phyloP scores from a whole-genome alignment of 805 yeast genomes.

The Isabelozyma pseudorhagii region DNA sequence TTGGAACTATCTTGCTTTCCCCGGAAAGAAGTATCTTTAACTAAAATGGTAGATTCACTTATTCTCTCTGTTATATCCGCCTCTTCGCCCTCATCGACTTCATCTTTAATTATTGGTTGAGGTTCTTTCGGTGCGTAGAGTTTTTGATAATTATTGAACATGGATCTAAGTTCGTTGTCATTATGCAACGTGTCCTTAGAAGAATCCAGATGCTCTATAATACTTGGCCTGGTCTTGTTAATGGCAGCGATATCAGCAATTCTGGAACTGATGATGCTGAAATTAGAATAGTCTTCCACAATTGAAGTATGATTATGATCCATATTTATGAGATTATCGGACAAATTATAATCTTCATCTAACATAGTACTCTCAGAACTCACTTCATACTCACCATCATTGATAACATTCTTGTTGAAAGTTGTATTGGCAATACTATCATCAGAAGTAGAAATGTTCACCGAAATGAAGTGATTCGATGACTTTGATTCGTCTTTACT shows the following conservation, averaged over 20 bases:
- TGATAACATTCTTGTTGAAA: conserved; percentile 19
- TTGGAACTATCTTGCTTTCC: conserved; percentile 4
- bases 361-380: conserved; percentile 16
- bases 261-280: conserved; percentile 24
- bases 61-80: not conserved
- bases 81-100: not conserved
- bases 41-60: conserved; percentile 1
- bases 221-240: conserved; percentile 20
- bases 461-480: conserved; percentile 14
- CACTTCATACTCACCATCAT: conserved; percentile 13
- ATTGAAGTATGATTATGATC: conserved; percentile 1
- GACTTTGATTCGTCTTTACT: not conserved
- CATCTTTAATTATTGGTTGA: conserved; percentile 4
- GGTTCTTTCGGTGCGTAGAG: conserved; percentile 1
- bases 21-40: not conserved
- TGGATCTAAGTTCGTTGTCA: conserved; percentile 17
- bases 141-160: conserved; percentile 21
- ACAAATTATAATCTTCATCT: conserved; percentile 8
- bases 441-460: conserved; percentile 10
- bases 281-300: conserved; percentile 21
- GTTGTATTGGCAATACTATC: conserved; percentile 5
- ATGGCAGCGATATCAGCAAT: conserved; percentile 26
- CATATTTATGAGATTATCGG: conserved; percentile 3
- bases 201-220: conserved; percentile 12
- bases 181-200: conserved; percentile 26